phyloP scores from a whole-genome alignment of 129 eudicot genomes.

The Mikania micrantha region DNA sequence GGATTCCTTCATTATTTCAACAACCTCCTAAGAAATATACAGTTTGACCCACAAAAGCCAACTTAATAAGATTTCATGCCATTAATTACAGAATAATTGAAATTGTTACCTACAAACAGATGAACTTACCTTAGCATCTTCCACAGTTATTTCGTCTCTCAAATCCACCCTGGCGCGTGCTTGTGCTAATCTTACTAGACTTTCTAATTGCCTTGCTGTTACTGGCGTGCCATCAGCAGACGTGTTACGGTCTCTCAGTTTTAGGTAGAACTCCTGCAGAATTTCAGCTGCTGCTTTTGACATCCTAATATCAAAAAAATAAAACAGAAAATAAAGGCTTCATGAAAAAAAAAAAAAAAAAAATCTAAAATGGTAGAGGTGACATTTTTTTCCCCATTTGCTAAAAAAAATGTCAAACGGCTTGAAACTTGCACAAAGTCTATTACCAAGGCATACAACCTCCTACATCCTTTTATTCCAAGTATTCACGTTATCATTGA shows the following conservation, averaged over 20 bases:
- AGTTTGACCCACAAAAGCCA: not conserved
- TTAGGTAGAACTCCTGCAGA: conserved; percentile 82
- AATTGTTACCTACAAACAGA: not conserved
- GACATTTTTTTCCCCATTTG: not conserved
- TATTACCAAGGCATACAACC: not conserved
- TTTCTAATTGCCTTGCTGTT: conserved; percentile 95
- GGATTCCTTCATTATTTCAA: conserved; percentile 97
- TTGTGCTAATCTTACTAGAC: conserved; percentile 86
- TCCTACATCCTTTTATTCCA: not conserved
- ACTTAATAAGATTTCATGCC: not conserved
- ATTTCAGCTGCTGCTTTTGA: conserved; percentile 82
- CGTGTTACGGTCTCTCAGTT: conserved; percentile 74
- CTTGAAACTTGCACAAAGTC: not conserved
- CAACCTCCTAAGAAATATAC: conserved; percentile 59
- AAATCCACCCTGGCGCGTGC: conserved; percentile 95
- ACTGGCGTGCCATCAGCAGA: conserved; percentile 94
- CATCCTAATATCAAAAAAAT: conserved; percentile 47
- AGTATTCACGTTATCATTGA: not conserved
- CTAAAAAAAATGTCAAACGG: not conserved
- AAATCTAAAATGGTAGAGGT: not conserved
- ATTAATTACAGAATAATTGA: not conserved
- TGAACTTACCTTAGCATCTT: conserved; percentile 80
- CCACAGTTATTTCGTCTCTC: conserved; percentile 69
- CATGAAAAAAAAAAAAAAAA: no score
- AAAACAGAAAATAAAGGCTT: not conserved